Conservation (phyloP, 2,329 filamentous ascomycete genomes). For the Colletotrichum musicola region DNA sequence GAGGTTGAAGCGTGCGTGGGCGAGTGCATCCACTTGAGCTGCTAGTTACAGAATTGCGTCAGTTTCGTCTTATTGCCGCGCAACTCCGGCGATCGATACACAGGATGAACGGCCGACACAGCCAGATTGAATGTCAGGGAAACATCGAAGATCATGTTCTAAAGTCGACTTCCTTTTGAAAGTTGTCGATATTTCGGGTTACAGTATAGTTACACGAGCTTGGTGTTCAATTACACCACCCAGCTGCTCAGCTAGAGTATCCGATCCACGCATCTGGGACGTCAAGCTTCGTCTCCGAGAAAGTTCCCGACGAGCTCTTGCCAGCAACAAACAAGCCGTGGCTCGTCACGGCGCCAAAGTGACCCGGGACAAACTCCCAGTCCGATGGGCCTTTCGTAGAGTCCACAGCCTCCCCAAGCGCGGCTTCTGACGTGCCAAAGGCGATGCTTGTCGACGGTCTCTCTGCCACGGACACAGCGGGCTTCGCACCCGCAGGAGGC, state of each 20-base stretch:
- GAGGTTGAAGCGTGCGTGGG: not conserved
- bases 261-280: constrained; percentile 55
- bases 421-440: constrained; percentile 50
- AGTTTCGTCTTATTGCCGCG: constrained; percentile 25
- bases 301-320: not conserved
- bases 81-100: constrained; percentile 15
- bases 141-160: not conserved
- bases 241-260: not conserved
- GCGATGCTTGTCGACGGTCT: constrained; percentile 42
- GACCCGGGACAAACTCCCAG: constrained; percentile 46
- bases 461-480: constrained; percentile 25
- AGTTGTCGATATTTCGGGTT: too few relatives aligned
- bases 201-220: constrained; percentile 6
- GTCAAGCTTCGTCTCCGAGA: constrained; percentile 59
- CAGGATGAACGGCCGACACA: constrained; percentile 2
- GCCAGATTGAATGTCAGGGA: not conserved
- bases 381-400: constrained; percentile 40
- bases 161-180: too few relatives aligned
- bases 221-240: not conserved
- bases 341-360: constrained; percentile 75
- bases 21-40: constrained; percentile 15
- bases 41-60: constrained; percentile 36
- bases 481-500: constrained; percentile 41
- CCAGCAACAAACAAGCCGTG: constrained; percentile 66
- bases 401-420: constrained; percentile 3